Conservation (phyloP, 768 basidiomycete genomes). For the Phlebiopsis gigantea region DNA sequence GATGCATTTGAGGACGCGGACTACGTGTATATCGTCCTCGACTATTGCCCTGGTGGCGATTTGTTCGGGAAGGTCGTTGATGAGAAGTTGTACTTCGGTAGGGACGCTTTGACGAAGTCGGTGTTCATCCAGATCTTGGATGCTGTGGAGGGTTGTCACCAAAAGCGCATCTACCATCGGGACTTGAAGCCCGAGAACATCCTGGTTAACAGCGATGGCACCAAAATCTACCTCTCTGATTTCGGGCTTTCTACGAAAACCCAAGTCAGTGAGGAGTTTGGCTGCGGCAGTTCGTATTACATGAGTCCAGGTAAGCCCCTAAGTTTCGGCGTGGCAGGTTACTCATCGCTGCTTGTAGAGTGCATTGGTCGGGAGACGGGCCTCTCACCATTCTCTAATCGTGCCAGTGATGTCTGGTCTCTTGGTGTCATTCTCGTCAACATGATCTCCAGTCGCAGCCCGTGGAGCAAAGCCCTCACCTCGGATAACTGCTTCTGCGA, state of each 20-base stretch:
- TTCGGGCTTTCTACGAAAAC: constrained; percentile 28
- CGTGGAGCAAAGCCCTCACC: constrained; percentile 46
- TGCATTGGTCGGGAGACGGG: constrained; percentile 20
- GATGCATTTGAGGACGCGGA: constrained; percentile 54
- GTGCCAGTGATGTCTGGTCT: constrained; percentile 33
- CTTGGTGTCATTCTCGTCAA: constrained; percentile 50
- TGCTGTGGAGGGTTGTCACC: constrained; percentile 47
- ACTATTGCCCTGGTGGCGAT: constrained; percentile 39
- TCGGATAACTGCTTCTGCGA: constrained; percentile 41
- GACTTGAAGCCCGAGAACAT: constrained; percentile 56
- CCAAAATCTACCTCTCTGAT: constrained; percentile 39
- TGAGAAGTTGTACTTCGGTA: constrained; percentile 30
- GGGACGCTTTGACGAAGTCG: constrained; percentile 39
- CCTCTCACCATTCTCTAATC: constrained; percentile 26
- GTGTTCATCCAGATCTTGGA: constrained; percentile 53
- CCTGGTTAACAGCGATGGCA: constrained; percentile 35
- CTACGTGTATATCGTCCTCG: constrained; percentile 66
- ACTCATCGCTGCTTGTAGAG: constrained; percentile 12
- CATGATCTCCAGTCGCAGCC: constrained; percentile 45
- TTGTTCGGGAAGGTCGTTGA: constrained; percentile 41
- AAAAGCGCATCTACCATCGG: constrained; percentile 46
- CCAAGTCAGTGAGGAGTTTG: constrained; percentile 15
- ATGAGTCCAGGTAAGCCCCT: constrained; percentile 24
- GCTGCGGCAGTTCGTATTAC: constrained; percentile 20
- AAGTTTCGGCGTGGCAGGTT: background rate